Evolutionary conservation across 495 filamentous ascomycete genomes (phyloP), one percentile per base, ranked within the genome.

Genomic region (Aspergillus ostianus): DNA sequence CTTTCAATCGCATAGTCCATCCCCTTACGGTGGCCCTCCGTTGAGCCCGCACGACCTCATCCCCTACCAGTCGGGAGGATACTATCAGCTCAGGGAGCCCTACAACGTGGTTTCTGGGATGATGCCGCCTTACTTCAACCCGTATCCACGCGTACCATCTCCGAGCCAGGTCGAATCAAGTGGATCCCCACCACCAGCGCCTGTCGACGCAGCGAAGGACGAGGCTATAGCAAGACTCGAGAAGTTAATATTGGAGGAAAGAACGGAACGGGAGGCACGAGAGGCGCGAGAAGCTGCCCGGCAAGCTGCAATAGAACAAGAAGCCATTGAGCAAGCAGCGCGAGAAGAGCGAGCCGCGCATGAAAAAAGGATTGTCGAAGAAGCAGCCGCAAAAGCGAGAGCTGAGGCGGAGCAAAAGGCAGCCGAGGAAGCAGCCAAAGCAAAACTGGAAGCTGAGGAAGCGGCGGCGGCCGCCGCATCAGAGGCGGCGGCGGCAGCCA

Each of bases 141-240:
- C 68, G 19, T 74, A 76, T 58, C 72, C 68, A 17, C 73, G 66
- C 53, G 64, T 68, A n/a, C 68, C 71, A 18, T 72, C 74, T 26
- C 76, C 75, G 51, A 61, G 66, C 9, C 71, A 71, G 32, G 64
- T 67, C 9, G 70, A 71, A 47, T 60, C 70, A 2, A 59, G 61
- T 51, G 52, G 62, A 47, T 60, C 71, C 6, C 65, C 69, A 7
- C 59, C 64, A 10, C 62, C 67, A 13, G 57, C 67, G 18, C 63
- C 71, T 13, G 65, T 58, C 30, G 74, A 78, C 41, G 44, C 65
- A 30, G 70, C 75, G 12, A 81, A 82, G 45, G 78, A 81, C 44
- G 81, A 84, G 27, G 79, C 80, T 21, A 81, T 82, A 50, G 78
- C 73, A n/a, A 71, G 77, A 45, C 62, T 84, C 19, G 80, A 83